Conservation (phyloP, 768 basidiomycete genomes). For the Lepiota brunneoincarnata region DNA sequence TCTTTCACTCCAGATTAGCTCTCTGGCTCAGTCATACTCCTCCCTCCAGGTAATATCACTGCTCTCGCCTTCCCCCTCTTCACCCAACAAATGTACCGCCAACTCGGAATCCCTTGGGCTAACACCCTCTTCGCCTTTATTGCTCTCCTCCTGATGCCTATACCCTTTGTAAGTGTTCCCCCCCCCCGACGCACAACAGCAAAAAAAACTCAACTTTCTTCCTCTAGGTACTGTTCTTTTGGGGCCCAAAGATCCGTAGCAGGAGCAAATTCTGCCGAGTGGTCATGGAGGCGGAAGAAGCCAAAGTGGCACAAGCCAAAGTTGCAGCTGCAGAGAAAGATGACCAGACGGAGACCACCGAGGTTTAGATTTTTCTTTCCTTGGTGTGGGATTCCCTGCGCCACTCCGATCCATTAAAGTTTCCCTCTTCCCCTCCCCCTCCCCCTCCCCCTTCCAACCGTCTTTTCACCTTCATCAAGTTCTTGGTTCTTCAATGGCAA, state of each 20-base stretch:
- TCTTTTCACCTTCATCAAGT: no score
- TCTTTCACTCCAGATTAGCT: not conserved
- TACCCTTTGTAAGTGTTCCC: constrained; percentile 46
- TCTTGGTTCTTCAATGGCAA: no score
- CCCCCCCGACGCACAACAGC: not conserved
- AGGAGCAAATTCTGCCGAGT: constrained; percentile 35
- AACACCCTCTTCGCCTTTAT: constrained; percentile 49
- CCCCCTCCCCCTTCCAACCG: no score
- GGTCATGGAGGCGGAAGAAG: constrained; percentile 7
- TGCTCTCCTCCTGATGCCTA: constrained; percentile 44
- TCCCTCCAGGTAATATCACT: constrained; percentile 38
- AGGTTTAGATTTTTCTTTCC: not conserved
- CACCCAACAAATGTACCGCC: constrained; percentile 49
- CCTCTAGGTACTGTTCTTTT: constrained; percentile 38
- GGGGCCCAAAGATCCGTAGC: constrained; percentile 36
- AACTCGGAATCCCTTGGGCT: constrained; percentile 54
- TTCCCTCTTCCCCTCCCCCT: no score
- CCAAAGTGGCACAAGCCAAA: not conserved
- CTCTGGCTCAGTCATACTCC: not conserved
- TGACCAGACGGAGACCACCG: not conserved
- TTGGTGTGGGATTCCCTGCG: no score
- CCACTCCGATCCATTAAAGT: no score
- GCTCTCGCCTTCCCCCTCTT: constrained; percentile 55
- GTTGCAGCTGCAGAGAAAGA: not conserved
- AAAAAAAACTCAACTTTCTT: not conserved